Conservation (phyloP, 768 basidiomycete genomes). For the Auriscalpium orientale region DNA sequence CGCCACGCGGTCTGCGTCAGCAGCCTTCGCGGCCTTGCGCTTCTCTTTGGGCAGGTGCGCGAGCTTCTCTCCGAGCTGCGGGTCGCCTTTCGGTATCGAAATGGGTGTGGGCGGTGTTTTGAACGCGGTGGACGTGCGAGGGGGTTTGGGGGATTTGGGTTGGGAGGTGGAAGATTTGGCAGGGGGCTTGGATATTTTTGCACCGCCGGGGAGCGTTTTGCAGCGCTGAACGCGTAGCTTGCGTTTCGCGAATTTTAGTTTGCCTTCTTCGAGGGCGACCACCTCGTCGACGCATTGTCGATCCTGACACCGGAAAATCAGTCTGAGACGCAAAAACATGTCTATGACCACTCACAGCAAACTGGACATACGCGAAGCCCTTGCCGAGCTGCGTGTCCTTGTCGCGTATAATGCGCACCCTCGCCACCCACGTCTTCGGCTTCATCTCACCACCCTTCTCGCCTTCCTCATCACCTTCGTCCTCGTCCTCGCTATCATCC, state of each 20-base stretch:
- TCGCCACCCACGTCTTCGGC: slow-evolving; percentile 58
- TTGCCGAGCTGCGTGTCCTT: slow-evolving; percentile 90
- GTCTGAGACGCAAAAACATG: background rate
- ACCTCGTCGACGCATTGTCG: slow-evolving; percentile 89
- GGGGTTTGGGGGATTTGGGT: slow-evolving; percentile 7
- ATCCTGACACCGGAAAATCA: slow-evolving; percentile 44
- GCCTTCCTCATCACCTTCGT: slow-evolving; percentile 20
- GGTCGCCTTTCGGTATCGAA: slow-evolving; percentile 70
- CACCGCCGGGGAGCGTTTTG: slow-evolving; percentile 55
- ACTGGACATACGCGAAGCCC: slow-evolving; percentile 91
- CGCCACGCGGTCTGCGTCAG: slow-evolving; percentile 74
- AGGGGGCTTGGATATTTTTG: background rate
- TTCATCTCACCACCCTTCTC: slow-evolving; percentile 26
- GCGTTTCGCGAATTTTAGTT: slow-evolving; percentile 89
- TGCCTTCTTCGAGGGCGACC: slow-evolving; percentile 65
- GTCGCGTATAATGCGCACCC: slow-evolving; percentile 85
- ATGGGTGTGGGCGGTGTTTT: slow-evolving; percentile 2
- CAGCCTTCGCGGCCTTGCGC: slow-evolving; percentile 74
- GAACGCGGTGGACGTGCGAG: background rate
- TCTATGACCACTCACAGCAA: slow-evolving; percentile 47
- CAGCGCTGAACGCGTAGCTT: slow-evolving; percentile 88
- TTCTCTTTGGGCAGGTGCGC: slow-evolving; percentile 76
- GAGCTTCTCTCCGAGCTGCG: slow-evolving; percentile 70
- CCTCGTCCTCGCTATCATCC: slow-evolving; percentile 20
- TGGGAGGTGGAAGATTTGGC: slow-evolving; percentile 19